Evolutionary conservation across 208 protist species (phyloP), one percentile per base, ranked within the genome.

Genomic region (Vickermania ingenoplastis): DNA sequence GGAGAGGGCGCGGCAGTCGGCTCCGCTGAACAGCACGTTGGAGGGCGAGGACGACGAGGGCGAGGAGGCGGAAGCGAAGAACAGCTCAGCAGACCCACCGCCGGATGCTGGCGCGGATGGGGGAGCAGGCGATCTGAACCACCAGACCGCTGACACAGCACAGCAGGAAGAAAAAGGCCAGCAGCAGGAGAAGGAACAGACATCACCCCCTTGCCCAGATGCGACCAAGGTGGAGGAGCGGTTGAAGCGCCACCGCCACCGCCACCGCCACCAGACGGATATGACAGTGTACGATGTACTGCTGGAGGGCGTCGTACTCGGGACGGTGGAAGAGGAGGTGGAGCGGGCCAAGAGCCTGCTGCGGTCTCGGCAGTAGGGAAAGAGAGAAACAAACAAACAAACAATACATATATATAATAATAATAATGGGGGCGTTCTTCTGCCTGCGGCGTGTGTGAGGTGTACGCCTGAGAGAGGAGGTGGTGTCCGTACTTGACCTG

Each of bases 281-380:
- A 17, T 45, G 17, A 45, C 36, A 17, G 36, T 45, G 36, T 45
- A 45, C 36, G 36, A 45, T 45, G 7, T 45, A 45, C 11, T 45
- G 36, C 36, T 45, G 11, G 36, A 45, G 17, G 36, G 36, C 7
- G 36, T n/a, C 23, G 59, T 72, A 21, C 29, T 83, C 0, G 65
- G 60, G 13, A 60, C 73, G 3, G 55, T 87, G 31, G 75, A 68
- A 41, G 79, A 85, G 61, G 61, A 82, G 45, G 50, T 87, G 0
- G 41, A 56, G 11, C 62, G 64, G 25, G 62, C 65, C n/a, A 56
- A 62, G 52, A 59, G 49, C 45, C 45, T 41, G 23, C 51, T 71
- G 28, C 41, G 41, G 7, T 31, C 53, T 22, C 3, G 31, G 14
- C 28, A 31, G 45, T 52, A 51, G 30, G n/a, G n/a, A n/a, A n/a